A percentile compares a stretch with the other conserved stretches of the same genome.
These are phyloP conservation scores for Zasmidium citrigriseum DNA, from an alignment of 2,329 filamentous ascomycete genomes.

Conservation along the genomic window DNA sequence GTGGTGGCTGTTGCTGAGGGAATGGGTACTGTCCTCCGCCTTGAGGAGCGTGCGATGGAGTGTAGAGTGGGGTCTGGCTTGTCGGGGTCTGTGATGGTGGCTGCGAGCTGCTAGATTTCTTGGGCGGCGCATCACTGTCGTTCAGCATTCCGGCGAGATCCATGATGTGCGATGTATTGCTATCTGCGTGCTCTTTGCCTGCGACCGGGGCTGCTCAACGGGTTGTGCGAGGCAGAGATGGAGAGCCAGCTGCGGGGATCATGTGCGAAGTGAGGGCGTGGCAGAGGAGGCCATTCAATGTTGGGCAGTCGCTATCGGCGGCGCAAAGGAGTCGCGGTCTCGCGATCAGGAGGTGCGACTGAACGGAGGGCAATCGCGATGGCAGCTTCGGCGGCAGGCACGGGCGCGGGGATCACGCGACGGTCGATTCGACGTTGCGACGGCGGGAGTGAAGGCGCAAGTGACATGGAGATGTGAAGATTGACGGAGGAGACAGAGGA, in stretches of 20 bases:
- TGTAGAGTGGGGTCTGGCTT: constrained; percentile 33
- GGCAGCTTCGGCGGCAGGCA: no score
- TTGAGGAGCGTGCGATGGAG: constrained; percentile 23
- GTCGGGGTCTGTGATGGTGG: constrained; percentile 14
- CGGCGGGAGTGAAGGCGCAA: no score
- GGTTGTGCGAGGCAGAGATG: neutral
- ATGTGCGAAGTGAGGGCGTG: no score
- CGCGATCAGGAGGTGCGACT: no score
- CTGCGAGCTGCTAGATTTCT: constrained; percentile 20
- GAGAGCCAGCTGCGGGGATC: neutral
- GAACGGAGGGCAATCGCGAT: no score
- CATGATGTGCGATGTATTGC: constrained; percentile 29
- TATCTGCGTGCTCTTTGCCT: constrained; percentile 1
- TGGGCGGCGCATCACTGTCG: constrained; percentile 29
- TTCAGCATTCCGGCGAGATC: constrained; percentile 36
- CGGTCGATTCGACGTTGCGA: neutral
- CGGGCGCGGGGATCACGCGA: no score
- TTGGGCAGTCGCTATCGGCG: no score
- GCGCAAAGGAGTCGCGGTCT: no score
- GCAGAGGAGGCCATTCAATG: no score
- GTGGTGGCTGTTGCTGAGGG: constrained; percentile 25
- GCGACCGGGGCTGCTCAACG: no score
- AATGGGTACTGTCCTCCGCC: constrained; percentile 28
- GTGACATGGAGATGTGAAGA: no score
- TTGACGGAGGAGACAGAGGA: no score